These are phyloP conservation scores for Syncephalastrum sp. DNA, from an alignment of 371 early-diverging fungal genomes.

Conservation along the genomic window DNA sequence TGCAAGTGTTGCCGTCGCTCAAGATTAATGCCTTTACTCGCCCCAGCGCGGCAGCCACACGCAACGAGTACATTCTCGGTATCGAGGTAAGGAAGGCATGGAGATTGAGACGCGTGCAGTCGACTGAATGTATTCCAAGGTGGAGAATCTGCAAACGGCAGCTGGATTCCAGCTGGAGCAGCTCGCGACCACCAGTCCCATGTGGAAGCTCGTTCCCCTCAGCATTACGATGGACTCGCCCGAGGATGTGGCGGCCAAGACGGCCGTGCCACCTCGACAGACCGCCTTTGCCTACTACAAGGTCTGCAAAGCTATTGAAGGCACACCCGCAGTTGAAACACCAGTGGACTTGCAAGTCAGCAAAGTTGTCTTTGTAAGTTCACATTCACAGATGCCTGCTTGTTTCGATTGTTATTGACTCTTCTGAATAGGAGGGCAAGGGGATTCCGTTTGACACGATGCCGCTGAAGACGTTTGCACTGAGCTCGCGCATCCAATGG, in stretches of 20 bases:
- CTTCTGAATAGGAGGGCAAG: slow-evolving; percentile 25
- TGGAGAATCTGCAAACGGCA: slow-evolving; percentile 68
- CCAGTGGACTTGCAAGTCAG: slow-evolving; percentile 35
- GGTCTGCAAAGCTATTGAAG: slow-evolving; percentile 27
- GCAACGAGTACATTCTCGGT: slow-evolving; percentile 84
- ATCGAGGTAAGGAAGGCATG: slow-evolving; percentile 63
- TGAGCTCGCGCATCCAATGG: slow-evolving; percentile 74
- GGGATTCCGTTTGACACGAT: slow-evolving; percentile 43
- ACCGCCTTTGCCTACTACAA: slow-evolving; percentile 67
- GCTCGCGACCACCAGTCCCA: slow-evolving; percentile 69
- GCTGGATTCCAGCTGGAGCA: slow-evolving; percentile 68
- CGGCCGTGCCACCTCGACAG: slow-evolving; percentile 56
- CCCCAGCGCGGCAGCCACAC: slow-evolving; percentile 63
- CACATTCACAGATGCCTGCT: no score
- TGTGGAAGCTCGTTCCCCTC: slow-evolving; percentile 69
- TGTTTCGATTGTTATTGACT: neutral
- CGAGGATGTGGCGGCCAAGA: slow-evolving; percentile 39
- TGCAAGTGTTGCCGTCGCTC: slow-evolving; percentile 81
- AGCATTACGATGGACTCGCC: slow-evolving; percentile 31
- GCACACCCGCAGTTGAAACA: slow-evolving; percentile 27
- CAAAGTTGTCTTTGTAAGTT: slow-evolving; percentile 52
- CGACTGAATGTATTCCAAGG: slow-evolving; percentile 24
- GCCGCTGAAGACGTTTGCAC: slow-evolving; percentile 64
- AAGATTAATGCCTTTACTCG: slow-evolving; percentile 92
- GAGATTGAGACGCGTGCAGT: neutral